phyloP scores from a whole-genome alignment of 2,329 filamentous ascomycete species.

The Claviceps quebecensis region DNA sequence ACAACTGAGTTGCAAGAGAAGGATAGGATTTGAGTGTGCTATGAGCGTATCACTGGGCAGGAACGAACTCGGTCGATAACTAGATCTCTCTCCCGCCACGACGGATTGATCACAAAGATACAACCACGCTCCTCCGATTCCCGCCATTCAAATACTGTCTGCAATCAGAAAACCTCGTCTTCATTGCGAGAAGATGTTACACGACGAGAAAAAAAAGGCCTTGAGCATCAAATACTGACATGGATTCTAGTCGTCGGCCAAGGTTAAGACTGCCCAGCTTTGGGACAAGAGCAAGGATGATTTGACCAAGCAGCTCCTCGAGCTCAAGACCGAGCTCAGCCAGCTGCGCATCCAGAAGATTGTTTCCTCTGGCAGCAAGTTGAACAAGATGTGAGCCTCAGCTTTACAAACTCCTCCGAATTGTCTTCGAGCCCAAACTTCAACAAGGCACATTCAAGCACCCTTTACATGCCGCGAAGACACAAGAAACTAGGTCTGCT shows the following conservation, averaged over 20 bases:
- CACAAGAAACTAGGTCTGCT: too few relatives aligned
- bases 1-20: background rate
- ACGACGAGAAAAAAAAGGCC: background rate
- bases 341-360: slow-evolving; percentile 98
- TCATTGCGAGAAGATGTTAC: background rate
- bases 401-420: background rate
- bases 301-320: slow-evolving; percentile 83
- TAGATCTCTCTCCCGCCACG: background rate
- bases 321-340: slow-evolving; percentile 92
- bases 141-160: background rate
- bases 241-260: slow-evolving; percentile 30
- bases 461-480: too few relatives aligned
- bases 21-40: background rate
- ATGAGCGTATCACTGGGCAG: background rate
- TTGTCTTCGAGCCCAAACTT: background rate
- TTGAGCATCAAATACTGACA: background rate
- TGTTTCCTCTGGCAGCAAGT: slow-evolving; percentile 84
- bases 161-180: background rate
- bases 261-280: slow-evolving; percentile 92
- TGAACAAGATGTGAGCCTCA: slow-evolving; percentile 82
- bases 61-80: background rate
- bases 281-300: slow-evolving; percentile 99
- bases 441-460: too few relatives aligned
- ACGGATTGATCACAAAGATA: background rate
- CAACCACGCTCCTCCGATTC: too few relatives aligned